Conservation (phyloP, 148 eudicot genomes). For the Rhododendron ferrugineum region DNA sequence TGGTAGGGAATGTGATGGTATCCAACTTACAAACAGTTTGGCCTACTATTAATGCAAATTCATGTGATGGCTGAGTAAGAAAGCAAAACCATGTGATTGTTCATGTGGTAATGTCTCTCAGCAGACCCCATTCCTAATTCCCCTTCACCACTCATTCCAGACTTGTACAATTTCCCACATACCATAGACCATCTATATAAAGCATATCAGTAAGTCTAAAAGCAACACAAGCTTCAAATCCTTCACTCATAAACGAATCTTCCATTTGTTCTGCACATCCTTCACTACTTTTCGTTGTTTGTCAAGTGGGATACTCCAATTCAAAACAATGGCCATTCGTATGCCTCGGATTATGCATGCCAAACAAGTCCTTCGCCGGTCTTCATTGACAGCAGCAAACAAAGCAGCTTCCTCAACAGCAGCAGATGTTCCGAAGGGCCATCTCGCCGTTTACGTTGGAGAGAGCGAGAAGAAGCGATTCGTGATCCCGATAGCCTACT, state of each 20-base stretch:
- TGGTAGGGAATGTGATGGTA: not conserved
- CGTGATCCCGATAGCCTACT: not conserved
- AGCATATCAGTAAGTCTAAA: no score
- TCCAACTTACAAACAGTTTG: not conserved
- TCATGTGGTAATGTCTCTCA: no score
- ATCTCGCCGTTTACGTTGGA: not conserved
- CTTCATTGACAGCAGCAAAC: no score
- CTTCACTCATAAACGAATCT: no score
- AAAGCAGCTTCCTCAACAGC: not conserved
- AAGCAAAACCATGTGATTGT: constrained; percentile 16
- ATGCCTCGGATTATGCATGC: constrained; percentile 6
- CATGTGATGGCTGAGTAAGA: not conserved
- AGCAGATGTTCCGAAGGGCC: not conserved
- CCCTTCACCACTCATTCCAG: no score
- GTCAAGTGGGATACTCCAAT: not conserved
- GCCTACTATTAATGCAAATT: not conserved
- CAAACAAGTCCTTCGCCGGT: not conserved
- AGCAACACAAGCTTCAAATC: no score
- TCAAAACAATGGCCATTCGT: not conserved
- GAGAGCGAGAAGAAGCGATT: not conserved
- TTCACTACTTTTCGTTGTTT: not conserved
- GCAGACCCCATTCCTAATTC: no score
- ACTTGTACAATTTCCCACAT: no score
- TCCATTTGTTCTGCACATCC: no score
- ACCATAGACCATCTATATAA: no score